Evolutionary conservation across 257 asterid species (phyloP).

Genomic region (Solanum pinnatisectum): DNA sequence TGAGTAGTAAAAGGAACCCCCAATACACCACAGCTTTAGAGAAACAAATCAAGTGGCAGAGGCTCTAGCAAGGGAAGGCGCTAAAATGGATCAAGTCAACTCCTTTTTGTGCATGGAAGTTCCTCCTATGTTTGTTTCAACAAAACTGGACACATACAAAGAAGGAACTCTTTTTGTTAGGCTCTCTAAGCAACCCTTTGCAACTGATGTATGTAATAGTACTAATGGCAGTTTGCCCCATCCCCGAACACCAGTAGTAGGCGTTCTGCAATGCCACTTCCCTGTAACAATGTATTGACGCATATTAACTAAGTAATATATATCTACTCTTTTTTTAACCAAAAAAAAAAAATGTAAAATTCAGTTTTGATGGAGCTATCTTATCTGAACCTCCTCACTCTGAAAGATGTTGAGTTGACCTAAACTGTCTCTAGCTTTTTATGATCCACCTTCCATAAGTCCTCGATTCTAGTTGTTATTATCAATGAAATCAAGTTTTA

Average conservation of each 20-base stretch:
- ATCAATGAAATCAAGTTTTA: neutral
- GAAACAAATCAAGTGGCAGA: neutral
- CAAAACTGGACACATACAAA: no score
- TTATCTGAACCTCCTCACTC: neutral
- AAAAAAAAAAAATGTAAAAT: neutral
- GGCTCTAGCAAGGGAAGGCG: neutral
- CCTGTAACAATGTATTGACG: no score
- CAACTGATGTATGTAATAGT: no score
- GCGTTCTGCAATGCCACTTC: no score
- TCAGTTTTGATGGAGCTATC: neutral
- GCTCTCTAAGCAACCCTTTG: no score
- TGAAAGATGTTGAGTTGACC: neutral
- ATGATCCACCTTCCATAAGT: neutral
- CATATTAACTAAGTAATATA: no score
- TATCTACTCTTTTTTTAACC: no score
- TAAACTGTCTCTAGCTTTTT: neutral
- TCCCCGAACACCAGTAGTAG: no score
- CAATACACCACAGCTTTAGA: neutral
- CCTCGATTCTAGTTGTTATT: neutral
- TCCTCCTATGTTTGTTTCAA: no score
- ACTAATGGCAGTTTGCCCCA: no score
- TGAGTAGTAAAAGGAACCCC: neutral
- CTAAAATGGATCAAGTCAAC: neutral
- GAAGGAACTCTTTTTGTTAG: no score
- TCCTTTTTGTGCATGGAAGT: no score